Conservation (phyloP, 345 rosid genomes). For the Geranium brycei region DNA sequence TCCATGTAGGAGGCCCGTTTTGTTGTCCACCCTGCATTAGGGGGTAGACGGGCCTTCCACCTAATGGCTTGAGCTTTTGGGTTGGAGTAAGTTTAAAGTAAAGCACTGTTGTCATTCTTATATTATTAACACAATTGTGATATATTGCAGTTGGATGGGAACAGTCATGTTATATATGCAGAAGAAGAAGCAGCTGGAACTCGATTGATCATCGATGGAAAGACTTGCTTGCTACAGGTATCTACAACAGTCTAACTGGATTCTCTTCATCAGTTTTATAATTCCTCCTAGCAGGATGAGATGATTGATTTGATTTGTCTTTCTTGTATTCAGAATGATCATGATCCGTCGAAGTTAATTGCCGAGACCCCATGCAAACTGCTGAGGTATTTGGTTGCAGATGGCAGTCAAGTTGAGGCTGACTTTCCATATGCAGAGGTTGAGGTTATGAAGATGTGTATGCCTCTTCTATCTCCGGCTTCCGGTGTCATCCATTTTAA, state of each 20-base stretch:
- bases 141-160: conserved; percentile 72
- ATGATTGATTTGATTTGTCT: conserved; percentile 12
- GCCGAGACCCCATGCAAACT: conserved; percentile 99
- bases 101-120: neutral
- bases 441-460: conserved; percentile 99
- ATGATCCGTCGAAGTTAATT: conserved; percentile 91
- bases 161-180: conserved; percentile 97
- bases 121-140: too few species aligned
- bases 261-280: conserved; percentile 9
- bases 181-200: conserved; percentile 99
- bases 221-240: conserved; percentile 96
- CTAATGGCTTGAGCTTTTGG: too few species aligned
- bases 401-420: conserved; percentile 84
- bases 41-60: too few species aligned
- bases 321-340: conserved; percentile 61
- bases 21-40: too few species aligned
- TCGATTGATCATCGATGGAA: conserved; percentile 95
- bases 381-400: conserved; percentile 76
- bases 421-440: conserved; percentile 95
- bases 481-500: conserved; percentile 69
- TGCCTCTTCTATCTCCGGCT: conserved; percentile 99
- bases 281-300: neutral
- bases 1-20: too few species aligned
- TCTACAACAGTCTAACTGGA: neutral
- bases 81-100: too few species aligned